Percentiles rank a stretch among this genome's conserved stretches.
Evolutionary conservation across 345 rosid genomes (phyloP).

Genomic region (Microcos paniculata): DNA sequence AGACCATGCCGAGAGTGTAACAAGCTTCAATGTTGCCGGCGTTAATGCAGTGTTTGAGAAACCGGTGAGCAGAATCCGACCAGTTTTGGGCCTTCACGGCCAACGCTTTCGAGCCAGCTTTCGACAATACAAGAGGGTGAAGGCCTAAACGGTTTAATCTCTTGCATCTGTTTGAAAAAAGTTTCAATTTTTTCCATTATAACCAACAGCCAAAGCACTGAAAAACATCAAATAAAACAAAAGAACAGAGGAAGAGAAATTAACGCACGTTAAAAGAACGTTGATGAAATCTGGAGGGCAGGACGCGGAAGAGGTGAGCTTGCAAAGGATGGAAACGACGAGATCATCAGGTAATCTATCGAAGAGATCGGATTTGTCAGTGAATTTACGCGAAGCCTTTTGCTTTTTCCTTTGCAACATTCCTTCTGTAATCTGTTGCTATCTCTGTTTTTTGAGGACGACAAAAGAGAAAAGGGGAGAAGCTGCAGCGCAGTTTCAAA

Average conservation of each 20-base stretch:
- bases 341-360: constrained; percentile 64
- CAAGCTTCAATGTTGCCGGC: constrained; percentile 63
- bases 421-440: no score
- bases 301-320: constrained; percentile 56
- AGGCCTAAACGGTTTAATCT: constrained; percentile 37
- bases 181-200: not conserved
- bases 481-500: constrained; percentile 2
- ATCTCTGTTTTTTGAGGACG: not conserved
- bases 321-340: constrained; percentile 44
- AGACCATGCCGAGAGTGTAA: constrained; percentile 69
- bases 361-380: constrained; percentile 28
- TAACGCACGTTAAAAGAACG: constrained; percentile 45
- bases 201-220: not conserved
- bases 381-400: constrained; percentile 2
- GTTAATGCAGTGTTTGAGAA: constrained; percentile 45
- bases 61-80: constrained; percentile 58
- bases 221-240: not conserved
- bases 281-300: constrained; percentile 54
- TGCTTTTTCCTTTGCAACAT: constrained; percentile 38
- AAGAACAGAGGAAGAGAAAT: not conserved
- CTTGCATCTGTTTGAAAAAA: constrained; percentile 41
- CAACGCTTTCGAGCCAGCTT: constrained; percentile 40
- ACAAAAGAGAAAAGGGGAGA: not conserved
- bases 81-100: constrained; percentile 47
- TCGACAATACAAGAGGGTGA: constrained; percentile 45